Evolutionary conservation across 225 moss, liverwort and hornwort species (phyloP).

Genomic region (Polytrichum formosum): DNA sequence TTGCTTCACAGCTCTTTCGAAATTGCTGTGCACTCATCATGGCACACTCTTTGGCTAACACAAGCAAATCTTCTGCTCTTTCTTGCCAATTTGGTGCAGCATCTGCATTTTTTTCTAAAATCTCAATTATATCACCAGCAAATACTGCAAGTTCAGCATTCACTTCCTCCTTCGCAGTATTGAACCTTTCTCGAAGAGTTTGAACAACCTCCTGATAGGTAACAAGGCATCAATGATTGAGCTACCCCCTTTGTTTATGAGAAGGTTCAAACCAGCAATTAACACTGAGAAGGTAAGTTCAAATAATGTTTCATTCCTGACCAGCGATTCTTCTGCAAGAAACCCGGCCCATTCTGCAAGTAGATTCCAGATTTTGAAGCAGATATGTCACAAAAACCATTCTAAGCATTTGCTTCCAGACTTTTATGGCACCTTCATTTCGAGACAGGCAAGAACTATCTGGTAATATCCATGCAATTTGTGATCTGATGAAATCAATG

Average conservation of each 20-base stretch:
- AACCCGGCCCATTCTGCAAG: neutral
- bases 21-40: slow-evolving; percentile 79
- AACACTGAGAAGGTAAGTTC: neutral
- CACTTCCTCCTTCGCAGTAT: slow-evolving; percentile 93
- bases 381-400: neutral
- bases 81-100: slow-evolving; percentile 79
- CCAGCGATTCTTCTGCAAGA: neutral
- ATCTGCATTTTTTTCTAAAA: slow-evolving; percentile 83
- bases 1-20: slow-evolving; percentile 82
- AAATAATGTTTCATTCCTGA: slow-evolving; percentile 2
- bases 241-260: neutral
- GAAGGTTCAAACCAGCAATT: neutral
- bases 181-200: slow-evolving; percentile 82
- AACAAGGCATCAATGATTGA: slow-evolving; percentile 27
- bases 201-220: slow-evolving; percentile 76
- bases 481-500: too few relatives aligned
- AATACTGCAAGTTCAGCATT: slow-evolving; percentile 88
- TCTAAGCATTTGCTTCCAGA: too few relatives aligned
- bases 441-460: too few relatives aligned
- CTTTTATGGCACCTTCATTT: too few relatives aligned
- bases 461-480: too few relatives aligned
- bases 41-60: slow-evolving; percentile 83
- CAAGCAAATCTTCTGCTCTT: slow-evolving; percentile 81
- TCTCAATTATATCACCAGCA: slow-evolving; percentile 88
- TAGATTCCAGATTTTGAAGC: neutral